Evolutionary conservation across 495 filamentous ascomycete species (phyloP), one percentile per base, ranked within the genome.

Genomic region (Trichoderma asperelloides): DNA sequence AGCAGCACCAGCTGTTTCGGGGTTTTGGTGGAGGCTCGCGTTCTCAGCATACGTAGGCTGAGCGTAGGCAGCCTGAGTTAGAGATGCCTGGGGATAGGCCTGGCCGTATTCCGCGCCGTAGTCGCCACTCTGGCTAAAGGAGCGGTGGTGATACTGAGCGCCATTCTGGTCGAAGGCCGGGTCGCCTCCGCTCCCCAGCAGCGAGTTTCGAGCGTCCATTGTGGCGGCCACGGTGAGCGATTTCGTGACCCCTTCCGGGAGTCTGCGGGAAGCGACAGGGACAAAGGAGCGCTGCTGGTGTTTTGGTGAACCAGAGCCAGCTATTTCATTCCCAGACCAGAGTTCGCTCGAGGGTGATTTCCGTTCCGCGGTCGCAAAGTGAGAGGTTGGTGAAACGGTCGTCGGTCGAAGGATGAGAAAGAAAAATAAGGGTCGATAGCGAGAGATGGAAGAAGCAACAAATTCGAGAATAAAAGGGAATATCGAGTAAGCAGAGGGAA

Each of bases 191-290:
- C n/a, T 13, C 70, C 73, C 74, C 71, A 78, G 69, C 47, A 78
- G 78, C 23, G 75, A 77, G 72, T 75, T 77, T 70, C 75, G 76
- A n/a, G 71, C 45, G 41, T 79, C 77, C 63, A 73, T 72, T 70
- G 71, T 68, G 67, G 72, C 69, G 68, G 75, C 77, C 77, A 79
- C 69, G 75, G 68, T 75, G 74, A 73, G 71, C 71, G 63, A 69
- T 69, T 66, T 27, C 71, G 62, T 62, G 72, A 73, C 74, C 72
- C 74, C 69, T 67, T 51, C 55, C 43, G 68, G 70, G 72, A 74
- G 72, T 71, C 72, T 27, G 21, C 25, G 72, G 66, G 49, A 67
- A 64, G 49, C 40, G 45, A 41, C 43, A 25, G 30, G 8, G 55
- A 27, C 7, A 60, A 60, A 3, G 23, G 16, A 15, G 55, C 27